These are phyloP conservation scores for Priceomyces melissophilus DNA, from an alignment of 805 yeast species.

Conservation along the genomic window DNA sequence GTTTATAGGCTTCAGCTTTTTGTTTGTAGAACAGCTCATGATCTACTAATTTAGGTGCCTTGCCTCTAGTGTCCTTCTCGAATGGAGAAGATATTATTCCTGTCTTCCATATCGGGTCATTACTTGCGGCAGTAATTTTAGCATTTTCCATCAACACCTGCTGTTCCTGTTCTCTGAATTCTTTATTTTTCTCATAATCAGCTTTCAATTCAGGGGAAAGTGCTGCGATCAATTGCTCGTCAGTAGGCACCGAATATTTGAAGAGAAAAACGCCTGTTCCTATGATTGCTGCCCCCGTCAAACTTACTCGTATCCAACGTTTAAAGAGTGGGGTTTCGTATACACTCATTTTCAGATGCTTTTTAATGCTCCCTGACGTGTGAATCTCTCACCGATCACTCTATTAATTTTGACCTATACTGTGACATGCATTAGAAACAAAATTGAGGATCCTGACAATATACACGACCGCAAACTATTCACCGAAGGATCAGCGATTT, in stretches of 20 bases:
- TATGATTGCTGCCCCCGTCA: conserved; percentile 62
- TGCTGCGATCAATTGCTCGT: conserved; percentile 67
- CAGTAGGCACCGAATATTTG: conserved; percentile 80
- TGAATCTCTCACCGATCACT: no score
- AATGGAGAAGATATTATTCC: conserved; percentile 69
- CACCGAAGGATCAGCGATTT: no score
- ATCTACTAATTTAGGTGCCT: conserved; percentile 35
- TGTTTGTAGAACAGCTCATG: conserved; percentile 47
- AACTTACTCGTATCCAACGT: conserved; percentile 57
- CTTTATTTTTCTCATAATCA: conserved; percentile 65
- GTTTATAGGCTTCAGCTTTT: conserved; percentile 38
- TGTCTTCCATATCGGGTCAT: conserved; percentile 82
- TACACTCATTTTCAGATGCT: no score
- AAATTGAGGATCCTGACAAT: no score
- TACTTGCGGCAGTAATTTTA: conserved; percentile 56
- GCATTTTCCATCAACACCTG: conserved; percentile 66
- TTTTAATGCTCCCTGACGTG: no score
- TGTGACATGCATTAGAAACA: no score
- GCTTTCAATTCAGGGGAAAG: conserved; percentile 82
- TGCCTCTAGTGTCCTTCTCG: conserved; percentile 44
- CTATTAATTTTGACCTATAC: no score
- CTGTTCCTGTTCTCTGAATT: conserved; percentile 64
- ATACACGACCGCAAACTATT: no score
- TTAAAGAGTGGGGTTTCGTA: conserved; percentile 10
- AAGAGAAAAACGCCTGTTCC: conserved; percentile 69